Evolutionary conservation across 2,329 filamentous ascomycete species (phyloP).

Genomic region (Fusarium scirpi): DNA sequence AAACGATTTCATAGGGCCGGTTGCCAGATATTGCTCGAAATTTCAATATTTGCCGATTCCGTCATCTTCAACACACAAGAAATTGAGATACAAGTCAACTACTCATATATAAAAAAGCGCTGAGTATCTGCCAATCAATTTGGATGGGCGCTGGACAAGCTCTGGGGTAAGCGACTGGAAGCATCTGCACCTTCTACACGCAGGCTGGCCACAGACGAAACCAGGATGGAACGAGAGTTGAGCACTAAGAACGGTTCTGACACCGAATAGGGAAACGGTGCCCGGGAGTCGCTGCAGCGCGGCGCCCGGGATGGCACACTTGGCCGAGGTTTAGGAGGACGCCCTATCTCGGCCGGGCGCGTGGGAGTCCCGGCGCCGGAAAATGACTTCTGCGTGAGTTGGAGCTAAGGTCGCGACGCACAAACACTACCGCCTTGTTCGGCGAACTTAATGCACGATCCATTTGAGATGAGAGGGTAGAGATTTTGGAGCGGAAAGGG

Average conservation of each 20-base stretch:
- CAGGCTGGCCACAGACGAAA: conserved; percentile 39
- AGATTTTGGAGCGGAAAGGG: conserved; percentile 22
- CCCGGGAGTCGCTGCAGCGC: conserved; percentile 43
- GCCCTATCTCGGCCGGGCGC: conserved; percentile 41
- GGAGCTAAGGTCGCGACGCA: conserved; percentile 26
- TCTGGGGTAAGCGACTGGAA: conserved; percentile 36
- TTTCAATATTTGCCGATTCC: conserved; percentile 53
- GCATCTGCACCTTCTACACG: conserved; percentile 35
- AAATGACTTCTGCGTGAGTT: conserved; percentile 6
- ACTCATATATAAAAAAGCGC: not conserved
- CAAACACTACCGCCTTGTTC: conserved; percentile 33
- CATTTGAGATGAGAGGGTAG: conserved; percentile 9
- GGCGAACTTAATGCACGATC: conserved; percentile 31
- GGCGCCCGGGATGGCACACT: conserved; percentile 41
- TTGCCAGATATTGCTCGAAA: not conserved
- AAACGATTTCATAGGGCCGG: not conserved
- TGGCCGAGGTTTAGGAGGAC: conserved; percentile 35
- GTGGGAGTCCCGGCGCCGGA: conserved; percentile 36
- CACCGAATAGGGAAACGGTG: conserved; percentile 43
- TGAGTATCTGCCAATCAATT: not conserved
- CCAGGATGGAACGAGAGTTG: conserved; percentile 38
- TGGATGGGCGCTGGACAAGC: conserved; percentile 33
- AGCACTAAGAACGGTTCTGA: conserved; percentile 43
- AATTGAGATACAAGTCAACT: conserved; percentile 4
- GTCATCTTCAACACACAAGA: conserved; percentile 47